Evolutionary conservation across 2,329 filamentous ascomycete species (phyloP).

Genomic region (Aspergillus flavus): DNA sequence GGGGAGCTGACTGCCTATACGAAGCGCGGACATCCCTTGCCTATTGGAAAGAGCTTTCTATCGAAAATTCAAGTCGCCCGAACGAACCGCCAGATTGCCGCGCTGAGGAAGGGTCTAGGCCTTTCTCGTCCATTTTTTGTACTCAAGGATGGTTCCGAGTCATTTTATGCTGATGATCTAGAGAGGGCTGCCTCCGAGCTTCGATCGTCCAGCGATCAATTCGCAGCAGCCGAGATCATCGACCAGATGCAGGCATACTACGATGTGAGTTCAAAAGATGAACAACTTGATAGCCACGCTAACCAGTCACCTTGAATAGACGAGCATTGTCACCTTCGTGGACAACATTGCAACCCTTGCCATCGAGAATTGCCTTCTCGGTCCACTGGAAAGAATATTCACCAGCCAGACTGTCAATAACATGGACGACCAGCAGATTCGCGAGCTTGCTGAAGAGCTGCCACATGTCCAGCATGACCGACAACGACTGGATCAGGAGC

Average conservation of each 20-base stretch:
- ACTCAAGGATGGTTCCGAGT: neutral
- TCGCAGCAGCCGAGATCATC: slow-evolving; percentile 45
- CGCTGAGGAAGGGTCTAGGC: slow-evolving; percentile 6
- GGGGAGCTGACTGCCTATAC: slow-evolving; percentile 24
- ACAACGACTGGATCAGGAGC: slow-evolving; percentile 16
- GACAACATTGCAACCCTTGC: slow-evolving; percentile 54
- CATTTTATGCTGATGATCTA: neutral
- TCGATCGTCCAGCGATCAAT: slow-evolving; percentile 27
- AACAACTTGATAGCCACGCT: neutral
- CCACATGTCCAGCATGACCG: slow-evolving; percentile 16
- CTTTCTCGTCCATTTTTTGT: neutral
- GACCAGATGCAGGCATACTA: slow-evolving; percentile 46
- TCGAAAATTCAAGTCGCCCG: slow-evolving; percentile 10
- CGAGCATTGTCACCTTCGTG: slow-evolving; percentile 47
- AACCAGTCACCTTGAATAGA: slow-evolving; percentile 8
- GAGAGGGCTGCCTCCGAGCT: neutral
- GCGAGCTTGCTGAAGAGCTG: slow-evolving; percentile 43
- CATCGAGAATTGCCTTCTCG: slow-evolving; percentile 53
- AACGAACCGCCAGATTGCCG: slow-evolving; percentile 10
- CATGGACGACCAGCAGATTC: slow-evolving; percentile 36
- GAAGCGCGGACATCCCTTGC: slow-evolving; percentile 29
- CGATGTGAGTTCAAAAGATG: slow-evolving; percentile 17
- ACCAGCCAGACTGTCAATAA: slow-evolving; percentile 39
- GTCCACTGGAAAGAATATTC: slow-evolving; percentile 46
- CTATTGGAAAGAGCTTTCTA: slow-evolving; percentile 20